Evolutionary conservation across 257 asterid genomes (phyloP), one percentile per base, ranked within the genome.

Genomic region (Nicotiana tomentosiformis): DNA sequence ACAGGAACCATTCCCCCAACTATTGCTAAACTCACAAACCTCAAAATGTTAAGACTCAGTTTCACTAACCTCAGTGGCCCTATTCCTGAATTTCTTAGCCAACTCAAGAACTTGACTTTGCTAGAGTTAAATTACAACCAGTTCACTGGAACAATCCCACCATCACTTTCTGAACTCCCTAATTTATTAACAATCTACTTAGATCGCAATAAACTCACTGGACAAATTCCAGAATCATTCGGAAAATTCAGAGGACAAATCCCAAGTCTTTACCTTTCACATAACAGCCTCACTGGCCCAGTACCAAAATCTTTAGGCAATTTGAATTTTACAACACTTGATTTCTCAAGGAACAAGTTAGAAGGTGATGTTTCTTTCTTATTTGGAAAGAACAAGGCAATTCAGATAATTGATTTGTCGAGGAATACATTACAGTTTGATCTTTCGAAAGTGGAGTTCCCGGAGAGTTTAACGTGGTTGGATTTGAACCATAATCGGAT

Each of bases 191-290:
- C 80, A 10, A 74, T 93, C 6, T n/a, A 82, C 0, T 35, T 93
- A 11, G 94, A 88, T 83, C 81, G 90, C 30, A 92, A 93, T 87
- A 85, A 77, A 15, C 92, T 93, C 82, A 88, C 90, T 0, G 98
- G 97, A 12, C 4, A 57, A 30, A 88, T 93, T 65, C 97, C 98
- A 0, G 92, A 90, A 0, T 86, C 94, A 2, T 90, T 92, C 62
- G 90, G 92, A 4, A 83, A 80, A 0, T 77, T 90, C 62, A 57
- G 57, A 4, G 83, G 84, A 2, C 33, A 84, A 1, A 80, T 66
- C 4, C 78, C 87, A 14, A 58, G 78, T 49, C 87, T 90, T 64
- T 76, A 33, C 81, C 84, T 90, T 20, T 87, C 93, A 0, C 84
- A 88, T 33, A 90, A 92, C n/a, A 82, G 82, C 39, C 89, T 92